Evolutionary conservation across 176 grass and related monocot genomes (phyloP).

Genomic region (Saccharum officinarum): DNA sequence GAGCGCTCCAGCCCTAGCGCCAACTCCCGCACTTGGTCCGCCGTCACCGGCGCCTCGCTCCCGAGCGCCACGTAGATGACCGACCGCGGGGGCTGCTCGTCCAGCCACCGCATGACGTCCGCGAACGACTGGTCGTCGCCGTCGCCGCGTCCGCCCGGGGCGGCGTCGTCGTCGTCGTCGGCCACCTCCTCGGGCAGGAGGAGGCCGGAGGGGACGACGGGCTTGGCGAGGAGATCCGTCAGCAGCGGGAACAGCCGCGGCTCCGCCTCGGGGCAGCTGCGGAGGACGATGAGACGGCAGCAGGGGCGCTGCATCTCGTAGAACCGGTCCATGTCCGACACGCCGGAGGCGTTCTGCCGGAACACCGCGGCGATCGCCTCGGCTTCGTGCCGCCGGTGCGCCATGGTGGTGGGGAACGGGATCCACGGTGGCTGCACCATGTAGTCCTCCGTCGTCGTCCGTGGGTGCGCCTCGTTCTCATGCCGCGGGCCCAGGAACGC

Average conservation of each 20-base stretch:
- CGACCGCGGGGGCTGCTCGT: not conserved
- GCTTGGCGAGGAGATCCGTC: constrained; percentile 17
- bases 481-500: no score
- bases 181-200: not conserved
- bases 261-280: constrained; percentile 37
- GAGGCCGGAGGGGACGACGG: constrained; percentile 29
- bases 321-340: not conserved
- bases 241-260: constrained; percentile 10
- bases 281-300: not conserved
- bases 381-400: constrained; percentile 15
- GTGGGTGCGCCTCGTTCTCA: not conserved
- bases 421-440: constrained; percentile 37
- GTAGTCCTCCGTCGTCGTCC: not conserved
- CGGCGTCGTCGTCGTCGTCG: not conserved
- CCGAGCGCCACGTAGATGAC: constrained; percentile 51
- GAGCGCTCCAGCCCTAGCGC: constrained; percentile 39
- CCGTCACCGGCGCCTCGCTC: constrained; percentile 36
- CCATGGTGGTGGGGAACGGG: not conserved
- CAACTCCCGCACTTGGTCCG: constrained; percentile 7
- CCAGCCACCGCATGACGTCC: constrained; percentile 21
- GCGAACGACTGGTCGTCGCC: not conserved
- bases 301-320: not conserved
- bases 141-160: no score
- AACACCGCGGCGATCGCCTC: not conserved
- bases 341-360: not conserved